Evolutionary conservation across 257 asterid genomes (phyloP), one percentile per base, ranked within the genome.

Genomic region (Gentiana dahurica): DNA sequence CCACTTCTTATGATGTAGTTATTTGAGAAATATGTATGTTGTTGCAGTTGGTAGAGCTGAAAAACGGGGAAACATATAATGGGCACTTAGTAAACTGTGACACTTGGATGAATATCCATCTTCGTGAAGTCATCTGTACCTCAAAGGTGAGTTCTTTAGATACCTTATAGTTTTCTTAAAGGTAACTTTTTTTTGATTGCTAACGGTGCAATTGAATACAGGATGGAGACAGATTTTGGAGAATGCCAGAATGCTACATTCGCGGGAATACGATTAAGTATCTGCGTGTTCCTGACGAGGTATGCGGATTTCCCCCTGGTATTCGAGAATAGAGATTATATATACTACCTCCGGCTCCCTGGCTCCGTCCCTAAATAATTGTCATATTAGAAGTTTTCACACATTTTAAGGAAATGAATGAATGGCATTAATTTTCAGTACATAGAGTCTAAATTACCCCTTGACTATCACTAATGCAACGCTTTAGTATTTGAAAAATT

Each of bases 51-150:
- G 96, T 90, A 75, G 96, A 90, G 66, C 95, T 90, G 44, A 90
- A 90, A 73, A 90, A 90, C 69, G 97, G 97, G 59, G 97, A 90
- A 72, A 90, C 97, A 6, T 90, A 87, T 79, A 90, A 90, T 2
- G 97, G 97, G 47, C 97, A 90, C 76, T 66, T 90, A 78, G 97
- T 89, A 53, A 87, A 90, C 73, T 90, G 95, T 53, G 97, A 90
- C 62, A 90, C 97, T 45, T 90, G 97, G 97, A 90, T 90, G 97
- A 90, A 90, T 74, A 90, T 90, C 75, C 97, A 90, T 81, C 96
- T 90, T 33, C 97, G 97, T 44, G 97, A 90, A 81, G 97, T 90
- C 71, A 90, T 90, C 61, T 87, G 97, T 64, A 90, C 97, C 47
- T 90, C 97, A 12, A 90, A 90, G 97, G 96, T 90, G 66, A 47